Base-by-base conservation (phyloP, 768 basidiomycete species). In the Pulveroboletus frians region DNA sequence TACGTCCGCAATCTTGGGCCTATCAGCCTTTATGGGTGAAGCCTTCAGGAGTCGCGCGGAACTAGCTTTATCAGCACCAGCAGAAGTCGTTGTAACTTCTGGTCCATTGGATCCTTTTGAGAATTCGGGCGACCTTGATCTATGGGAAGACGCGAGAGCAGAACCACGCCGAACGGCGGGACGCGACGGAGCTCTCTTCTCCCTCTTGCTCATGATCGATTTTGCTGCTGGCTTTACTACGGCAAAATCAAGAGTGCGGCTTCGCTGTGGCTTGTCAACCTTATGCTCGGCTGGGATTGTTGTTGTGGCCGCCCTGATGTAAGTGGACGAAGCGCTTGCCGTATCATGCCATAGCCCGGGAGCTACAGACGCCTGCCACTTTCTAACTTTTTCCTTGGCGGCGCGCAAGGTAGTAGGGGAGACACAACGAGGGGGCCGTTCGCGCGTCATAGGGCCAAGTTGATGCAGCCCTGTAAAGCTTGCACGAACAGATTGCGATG, bases 171-270 rank as follows among this genome's bases (percentile, higher is more conserved):
- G 46, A 18, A 50, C 17, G 26, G 26, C 38, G 10, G 37, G n/a
- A 13, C 47, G 49, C 41, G 46, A 46, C 17, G 46, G 11, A 23
- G 18, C 45, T 21, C 50, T 43, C 32, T 47, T 61, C 13, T 30
- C 48, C 47, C 36, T 57, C 50, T 72, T 74, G 5, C 44, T 55
- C 14, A 52, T 32, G 17, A 56, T 43, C 14, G 41, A 58, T 38
- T 57, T 53, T 26, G 59, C 67, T 21, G 55, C 43, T 5, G 69
- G 67, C 49, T 79, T 79, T 37, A 72, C 64, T 18, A 77, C 77
- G 7, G 69, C 61, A 48, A 79, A 79, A 3, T 65, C 67, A 17
- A 78, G 64, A 1, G 75, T 65, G 18, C 51, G 51, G 13, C 36
- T 54, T 14, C 54, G 57, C 41, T 63, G 57, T 18, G 31, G 46